Conservation (phyloP, 2,329 filamentous ascomycete genomes). For the Acrocalymma vagum region DNA sequence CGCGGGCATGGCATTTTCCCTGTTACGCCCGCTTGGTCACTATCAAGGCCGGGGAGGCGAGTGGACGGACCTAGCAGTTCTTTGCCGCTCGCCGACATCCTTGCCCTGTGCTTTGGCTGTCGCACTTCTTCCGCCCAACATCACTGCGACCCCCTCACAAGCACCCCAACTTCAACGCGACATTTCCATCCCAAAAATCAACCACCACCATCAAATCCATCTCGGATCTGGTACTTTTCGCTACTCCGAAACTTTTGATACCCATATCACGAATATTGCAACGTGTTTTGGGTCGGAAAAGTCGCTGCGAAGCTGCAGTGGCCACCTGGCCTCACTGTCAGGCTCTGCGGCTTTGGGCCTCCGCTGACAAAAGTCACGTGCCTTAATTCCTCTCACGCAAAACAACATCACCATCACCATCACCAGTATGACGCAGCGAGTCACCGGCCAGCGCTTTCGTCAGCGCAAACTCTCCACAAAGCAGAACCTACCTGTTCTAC, state of each 20-base stretch:
- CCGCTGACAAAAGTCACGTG: conserved; percentile 40
- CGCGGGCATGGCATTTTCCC: no score
- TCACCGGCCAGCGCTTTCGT: conserved; percentile 68
- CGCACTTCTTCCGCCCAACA: no score
- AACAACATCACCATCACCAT: conserved; percentile 21
- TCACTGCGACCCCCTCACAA: no score
- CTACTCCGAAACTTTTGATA: conserved; percentile 35
- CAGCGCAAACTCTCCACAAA: conserved; percentile 94
- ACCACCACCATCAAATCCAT: conserved; percentile 31
- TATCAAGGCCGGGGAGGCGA: no score
- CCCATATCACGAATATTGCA: conserved; percentile 39
- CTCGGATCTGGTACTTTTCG: conserved; percentile 27
- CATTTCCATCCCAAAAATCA: conserved; percentile 29
- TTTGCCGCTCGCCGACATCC: no score
- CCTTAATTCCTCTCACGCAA: conserved; percentile 8
- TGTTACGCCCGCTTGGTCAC: no score
- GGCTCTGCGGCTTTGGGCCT: conserved; percentile 28
- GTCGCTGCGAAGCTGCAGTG: conserved; percentile 26
- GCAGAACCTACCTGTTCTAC: conserved; percentile 84
- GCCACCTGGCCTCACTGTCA: conserved; percentile 29
- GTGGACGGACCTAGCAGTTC: no score
- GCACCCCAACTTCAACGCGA: conserved; percentile 1
- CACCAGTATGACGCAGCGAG: conserved; percentile 46
- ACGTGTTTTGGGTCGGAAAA: conserved; percentile 34
- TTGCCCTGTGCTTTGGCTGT: no score